Evolutionary conservation across 1,139 yeast species (phyloP).

Genomic region (Diutina pseudorugosa): DNA sequence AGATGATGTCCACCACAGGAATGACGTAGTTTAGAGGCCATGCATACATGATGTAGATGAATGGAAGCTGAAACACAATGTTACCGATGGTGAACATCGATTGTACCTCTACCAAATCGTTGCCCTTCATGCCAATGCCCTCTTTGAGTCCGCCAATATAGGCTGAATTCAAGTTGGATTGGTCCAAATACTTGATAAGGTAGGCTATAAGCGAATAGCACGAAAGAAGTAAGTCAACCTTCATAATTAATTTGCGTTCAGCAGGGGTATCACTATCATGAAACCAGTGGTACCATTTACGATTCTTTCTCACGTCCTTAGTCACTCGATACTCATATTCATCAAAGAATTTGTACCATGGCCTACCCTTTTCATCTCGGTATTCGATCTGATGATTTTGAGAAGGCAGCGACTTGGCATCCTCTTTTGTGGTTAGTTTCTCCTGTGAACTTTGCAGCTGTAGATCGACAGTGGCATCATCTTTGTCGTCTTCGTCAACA

Average conservation of each 20-base stretch:
- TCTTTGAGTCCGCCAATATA: slow-evolving; percentile 55
- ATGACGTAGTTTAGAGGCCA: slow-evolving; percentile 44
- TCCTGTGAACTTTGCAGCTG: background rate
- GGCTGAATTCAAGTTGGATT: slow-evolving; percentile 50
- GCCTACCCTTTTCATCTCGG: slow-evolving; percentile 49
- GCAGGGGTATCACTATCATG: slow-evolving; percentile 43
- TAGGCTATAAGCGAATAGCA: slow-evolving; percentile 50
- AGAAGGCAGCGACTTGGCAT: slow-evolving; percentile 3
- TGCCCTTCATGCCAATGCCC: slow-evolving; percentile 49
- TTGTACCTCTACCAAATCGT: slow-evolving; percentile 51
- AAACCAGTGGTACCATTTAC: slow-evolving; percentile 57
- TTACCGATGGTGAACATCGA: slow-evolving; percentile 48
- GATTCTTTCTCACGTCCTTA: slow-evolving; percentile 19
- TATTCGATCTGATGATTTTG: slow-evolving; percentile 22
- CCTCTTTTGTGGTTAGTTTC: background rate
- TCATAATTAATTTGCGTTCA: slow-evolving; percentile 42
- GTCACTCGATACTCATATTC: slow-evolving; percentile 47
- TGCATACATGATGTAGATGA: slow-evolving; percentile 29
- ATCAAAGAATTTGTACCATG: slow-evolving; percentile 53
- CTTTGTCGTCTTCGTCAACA: slow-evolving; percentile 31
- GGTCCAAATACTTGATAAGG: slow-evolving; percentile 63
- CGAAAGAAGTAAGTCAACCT: slow-evolving; percentile 49
- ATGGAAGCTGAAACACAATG: slow-evolving; percentile 43
- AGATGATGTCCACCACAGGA: slow-evolving; percentile 46
- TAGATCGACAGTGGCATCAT: slow-evolving; percentile 5